A percentile compares a stretch with the other conserved stretches of the same genome.
Conservation (phyloP, 2,329 filamentous ascomycete species). For the Fusarium agapanthi region DNA sequence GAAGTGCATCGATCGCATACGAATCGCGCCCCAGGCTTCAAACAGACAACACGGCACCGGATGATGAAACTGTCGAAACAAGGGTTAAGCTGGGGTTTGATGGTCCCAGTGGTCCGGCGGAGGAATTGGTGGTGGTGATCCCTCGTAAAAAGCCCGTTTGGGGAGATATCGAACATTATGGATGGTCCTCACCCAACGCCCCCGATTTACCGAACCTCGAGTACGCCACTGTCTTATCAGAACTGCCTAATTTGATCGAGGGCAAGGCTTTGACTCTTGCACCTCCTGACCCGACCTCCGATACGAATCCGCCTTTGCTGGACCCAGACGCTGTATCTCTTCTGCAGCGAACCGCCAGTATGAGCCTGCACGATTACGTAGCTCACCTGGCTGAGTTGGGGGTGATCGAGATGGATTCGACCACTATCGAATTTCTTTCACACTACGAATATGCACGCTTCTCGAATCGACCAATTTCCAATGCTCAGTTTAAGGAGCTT, state of each 20-base stretch:
- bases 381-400: slow-evolving; percentile 73
- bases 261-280: slow-evolving; percentile 90
- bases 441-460: slow-evolving; percentile 89
- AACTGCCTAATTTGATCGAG: slow-evolving; percentile 90
- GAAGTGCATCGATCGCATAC: slow-evolving; percentile 84
- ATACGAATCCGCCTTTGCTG: slow-evolving; percentile 55
- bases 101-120: slow-evolving; percentile 50
- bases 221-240: slow-evolving; percentile 81
- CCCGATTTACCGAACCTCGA: slow-evolving; percentile 81
- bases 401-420: slow-evolving; percentile 59
- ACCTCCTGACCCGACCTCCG: slow-evolving; percentile 59
- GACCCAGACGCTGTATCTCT: slow-evolving; percentile 75
- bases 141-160: slow-evolving; percentile 67
- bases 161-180: slow-evolving; percentile 85
- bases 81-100: slow-evolving; percentile 38
- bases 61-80: slow-evolving; percentile 26
- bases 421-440: slow-evolving; percentile 71
- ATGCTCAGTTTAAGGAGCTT: slow-evolving; percentile 75
- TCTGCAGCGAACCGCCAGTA: slow-evolving; percentile 73
- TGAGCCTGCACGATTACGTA: slow-evolving; percentile 84
- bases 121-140: slow-evolving; percentile 57
- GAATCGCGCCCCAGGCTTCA: slow-evolving; percentile 56
- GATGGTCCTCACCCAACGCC: slow-evolving; percentile 85
- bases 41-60: slow-evolving; percentile 20
- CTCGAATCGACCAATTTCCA: slow-evolving; percentile 73